phyloP scores from a whole-genome alignment of 2,329 filamentous ascomycete genomes.

The Xylaria hypoxylon region DNA sequence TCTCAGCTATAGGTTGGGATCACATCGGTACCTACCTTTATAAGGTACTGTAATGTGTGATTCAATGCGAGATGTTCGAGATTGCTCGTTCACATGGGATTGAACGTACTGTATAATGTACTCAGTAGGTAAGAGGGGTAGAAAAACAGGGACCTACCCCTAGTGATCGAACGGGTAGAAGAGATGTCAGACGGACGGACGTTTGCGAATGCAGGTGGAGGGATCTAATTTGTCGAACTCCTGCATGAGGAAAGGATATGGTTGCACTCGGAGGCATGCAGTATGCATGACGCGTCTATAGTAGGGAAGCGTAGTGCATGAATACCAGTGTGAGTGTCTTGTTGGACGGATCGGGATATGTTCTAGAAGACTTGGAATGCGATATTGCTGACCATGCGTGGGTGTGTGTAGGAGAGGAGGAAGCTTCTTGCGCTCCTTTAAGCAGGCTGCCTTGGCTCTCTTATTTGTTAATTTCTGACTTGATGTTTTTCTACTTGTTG shows the following conservation, averaged over 20 bases:
- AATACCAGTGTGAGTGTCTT: background rate
- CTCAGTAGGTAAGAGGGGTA: too few species aligned
- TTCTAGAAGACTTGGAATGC: slow-evolving; percentile 4
- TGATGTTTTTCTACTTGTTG: too few species aligned
- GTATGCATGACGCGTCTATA: slow-evolving; percentile 7
- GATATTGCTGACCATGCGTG: too few species aligned
- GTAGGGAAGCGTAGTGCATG: too few species aligned
- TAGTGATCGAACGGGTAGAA: background rate
- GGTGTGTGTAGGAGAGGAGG: background rate
- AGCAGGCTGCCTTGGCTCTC: background rate
- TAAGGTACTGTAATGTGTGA: background rate
- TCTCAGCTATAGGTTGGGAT: background rate
- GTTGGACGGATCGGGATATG: background rate
- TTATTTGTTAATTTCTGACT: too few species aligned
- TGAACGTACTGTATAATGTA: background rate
- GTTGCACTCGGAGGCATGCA: slow-evolving; percentile 2
- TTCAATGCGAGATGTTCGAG: background rate
- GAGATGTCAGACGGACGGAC: slow-evolving; percentile 13
- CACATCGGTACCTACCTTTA: background rate
- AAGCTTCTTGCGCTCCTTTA: background rate
- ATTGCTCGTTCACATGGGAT: background rate
- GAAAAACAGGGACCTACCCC: background rate
- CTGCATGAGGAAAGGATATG: background rate
- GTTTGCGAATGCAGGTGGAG: slow-evolving; percentile 11
- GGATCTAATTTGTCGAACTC: background rate